Evolutionary conservation across 257 asterid species (phyloP).

Genomic region (Ligustrum vulgare): DNA sequence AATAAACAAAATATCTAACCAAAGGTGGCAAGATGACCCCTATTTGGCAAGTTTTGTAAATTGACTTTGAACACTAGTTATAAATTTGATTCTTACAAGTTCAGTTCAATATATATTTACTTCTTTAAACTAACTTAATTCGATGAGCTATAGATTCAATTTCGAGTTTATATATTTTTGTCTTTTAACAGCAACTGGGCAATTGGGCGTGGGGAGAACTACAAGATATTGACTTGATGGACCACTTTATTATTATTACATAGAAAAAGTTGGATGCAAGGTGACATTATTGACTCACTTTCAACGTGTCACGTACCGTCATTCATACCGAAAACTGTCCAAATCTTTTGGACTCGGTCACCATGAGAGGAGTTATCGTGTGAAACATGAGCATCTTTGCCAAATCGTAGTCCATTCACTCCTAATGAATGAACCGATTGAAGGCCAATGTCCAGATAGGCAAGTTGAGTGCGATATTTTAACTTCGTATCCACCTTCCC

Average conservation of each 20-base stretch:
- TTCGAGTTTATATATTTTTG: too few species aligned
- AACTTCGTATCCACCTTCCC: neutral
- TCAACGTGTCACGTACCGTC: too few species aligned
- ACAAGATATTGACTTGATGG: neutral
- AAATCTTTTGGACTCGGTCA: slow-evolving; percentile 5
- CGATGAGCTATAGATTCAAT: too few species aligned
- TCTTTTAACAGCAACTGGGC: neutral
- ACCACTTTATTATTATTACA: neutral
- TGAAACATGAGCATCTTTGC: neutral
- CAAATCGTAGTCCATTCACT: neutral
- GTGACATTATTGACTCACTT: neutral
- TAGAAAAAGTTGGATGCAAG: neutral
- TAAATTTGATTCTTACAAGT: too few species aligned
- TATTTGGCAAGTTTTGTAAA: too few species aligned
- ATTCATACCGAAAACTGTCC: neutral
- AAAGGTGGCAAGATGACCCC: too few species aligned
- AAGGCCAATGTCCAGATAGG: neutral
- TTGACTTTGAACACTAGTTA: too few species aligned
- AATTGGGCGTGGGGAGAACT: too few species aligned
- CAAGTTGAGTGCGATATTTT: neutral
- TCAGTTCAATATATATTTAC: too few species aligned
- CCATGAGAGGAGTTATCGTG: neutral
- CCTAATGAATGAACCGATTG: neutral
- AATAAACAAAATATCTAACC: too few species aligned
- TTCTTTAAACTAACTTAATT: too few species aligned